A percentile compares a stretch with the other conserved stretches of the same genome.
Evolutionary conservation across 1,139 yeast species (phyloP).

Genomic region (Geotrichum australiense): DNA sequence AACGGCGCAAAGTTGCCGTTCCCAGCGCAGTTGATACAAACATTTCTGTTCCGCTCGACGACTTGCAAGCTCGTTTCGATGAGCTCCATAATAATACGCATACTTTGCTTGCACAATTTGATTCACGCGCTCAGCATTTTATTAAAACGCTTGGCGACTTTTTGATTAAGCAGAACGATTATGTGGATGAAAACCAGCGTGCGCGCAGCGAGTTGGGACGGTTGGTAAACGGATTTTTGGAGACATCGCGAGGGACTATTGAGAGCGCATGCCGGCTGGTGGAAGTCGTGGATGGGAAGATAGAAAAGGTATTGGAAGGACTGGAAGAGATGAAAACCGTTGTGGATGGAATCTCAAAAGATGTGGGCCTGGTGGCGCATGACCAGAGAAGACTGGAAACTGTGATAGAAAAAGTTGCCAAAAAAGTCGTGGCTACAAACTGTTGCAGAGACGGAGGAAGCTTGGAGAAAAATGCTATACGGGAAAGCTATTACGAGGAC

Average conservation of each 20-base stretch:
- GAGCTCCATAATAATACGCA: too few species aligned
- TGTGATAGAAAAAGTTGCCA: too few species aligned
- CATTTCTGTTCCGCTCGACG: too few species aligned
- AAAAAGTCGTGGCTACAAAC: too few species aligned
- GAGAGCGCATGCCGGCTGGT: conserved; percentile 1
- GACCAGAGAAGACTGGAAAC: too few species aligned
- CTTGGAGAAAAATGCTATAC: too few species aligned
- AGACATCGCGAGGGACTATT: neutral
- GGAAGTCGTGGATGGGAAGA: neutral
- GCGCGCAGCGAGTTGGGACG: neutral
- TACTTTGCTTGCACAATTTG: too few species aligned
- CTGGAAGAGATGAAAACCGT: neutral
- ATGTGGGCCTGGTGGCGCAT: neutral
- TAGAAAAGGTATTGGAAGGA: neutral
- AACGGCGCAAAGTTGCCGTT: too few species aligned
- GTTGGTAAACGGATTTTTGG: neutral
- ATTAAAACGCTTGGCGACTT: conserved; percentile 1
- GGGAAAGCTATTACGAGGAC: too few species aligned
- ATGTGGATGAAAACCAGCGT: neutral
- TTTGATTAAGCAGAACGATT: neutral
- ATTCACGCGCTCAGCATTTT: neutral
- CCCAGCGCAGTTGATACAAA: too few species aligned
- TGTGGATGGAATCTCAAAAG: neutral
- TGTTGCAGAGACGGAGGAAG: too few species aligned
- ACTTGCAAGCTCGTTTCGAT: too few species aligned